Conservation (phyloP, 805 yeast genomes). For the Metschnikowia arizonensis region DNA sequence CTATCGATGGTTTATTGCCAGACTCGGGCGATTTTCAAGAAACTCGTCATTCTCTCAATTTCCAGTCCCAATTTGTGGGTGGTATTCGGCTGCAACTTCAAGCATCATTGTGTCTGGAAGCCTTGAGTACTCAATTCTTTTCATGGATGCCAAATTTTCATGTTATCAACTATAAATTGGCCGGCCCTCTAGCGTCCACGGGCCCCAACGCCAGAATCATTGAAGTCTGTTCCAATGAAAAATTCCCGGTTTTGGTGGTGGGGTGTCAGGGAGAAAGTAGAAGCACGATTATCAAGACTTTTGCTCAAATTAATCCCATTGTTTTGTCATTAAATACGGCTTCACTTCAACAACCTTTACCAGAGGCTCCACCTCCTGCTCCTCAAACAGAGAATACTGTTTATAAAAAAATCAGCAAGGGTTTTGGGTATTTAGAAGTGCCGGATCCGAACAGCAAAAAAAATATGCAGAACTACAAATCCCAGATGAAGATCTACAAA, state of each 20-base stretch:
- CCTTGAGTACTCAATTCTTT: background rate
- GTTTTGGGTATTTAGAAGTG: conserved; percentile 15
- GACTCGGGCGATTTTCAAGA: conserved; percentile 10
- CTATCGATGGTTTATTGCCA: conserved; percentile 9
- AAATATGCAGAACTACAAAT: background rate
- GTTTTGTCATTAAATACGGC: conserved; percentile 6
- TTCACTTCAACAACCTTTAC: background rate
- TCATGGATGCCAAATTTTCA: background rate
- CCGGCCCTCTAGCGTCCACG: conserved; percentile 8
- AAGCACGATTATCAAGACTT: conserved; percentile 3
- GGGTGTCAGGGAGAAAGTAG: conserved; percentile 4
- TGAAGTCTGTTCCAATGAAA: conserved; percentile 1
- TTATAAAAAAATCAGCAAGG: conserved; percentile 12
- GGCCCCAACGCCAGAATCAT: conserved; percentile 8
- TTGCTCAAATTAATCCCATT: conserved; percentile 15
- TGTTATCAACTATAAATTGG: conserved; percentile 1
- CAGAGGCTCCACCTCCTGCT: conserved; percentile 7
- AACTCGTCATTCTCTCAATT: conserved; percentile 5
- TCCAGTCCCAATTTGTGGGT: conserved; percentile 8
- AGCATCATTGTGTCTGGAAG: conserved; percentile 6
- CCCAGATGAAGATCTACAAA: conserved; percentile 4
- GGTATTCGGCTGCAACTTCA: conserved; percentile 4
- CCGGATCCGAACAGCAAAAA: conserved; percentile 5
- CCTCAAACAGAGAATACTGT: background rate
- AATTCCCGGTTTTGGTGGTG: conserved; percentile 8